Base-by-base conservation (phyloP, 768 basidiomycete genomes). In the Tylopilus intermedius region DNA sequence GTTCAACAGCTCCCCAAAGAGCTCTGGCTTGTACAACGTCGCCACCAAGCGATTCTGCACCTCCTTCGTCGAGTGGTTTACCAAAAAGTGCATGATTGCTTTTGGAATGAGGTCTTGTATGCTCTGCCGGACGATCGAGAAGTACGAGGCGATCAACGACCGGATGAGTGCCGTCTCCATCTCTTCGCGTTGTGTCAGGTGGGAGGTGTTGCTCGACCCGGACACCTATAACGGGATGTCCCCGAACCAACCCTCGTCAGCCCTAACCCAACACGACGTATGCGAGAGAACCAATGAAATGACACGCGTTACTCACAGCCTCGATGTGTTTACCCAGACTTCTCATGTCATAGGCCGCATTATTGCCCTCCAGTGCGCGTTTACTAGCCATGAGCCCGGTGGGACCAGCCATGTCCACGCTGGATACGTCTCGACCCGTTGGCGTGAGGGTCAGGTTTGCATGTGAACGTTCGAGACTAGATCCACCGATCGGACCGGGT, bases 91-190 rank as follows among this genome's bases (percentile, higher is more conserved):
- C 95, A 98, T 97, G 74, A 96, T 88, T 21, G 94, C 93, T 72
- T 99, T 99, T 32, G 96, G 96, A 18, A 99, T 82, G 51, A 97
- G 79, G 69, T 99, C 96, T 60, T 97, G 92, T 57, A 99, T 96
- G 66, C 87, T 91, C 70, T 98, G 94, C 40, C 96, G 86, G 22
- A 94, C 89, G 65, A 99, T 98, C 54, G 82, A 76, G 73, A 99
- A 99, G 75, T 99, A 99, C 11, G 92, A 94, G 26, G 86, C 81
- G 65, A 99, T 98, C 59, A 98, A 80, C 6, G 91, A 90, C 48
- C 95, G 87, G 66, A 99, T 98, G 56, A 99, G 80, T 32, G 80
- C 83, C 42, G 92, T 95, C 72, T 98, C 95, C 90, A 97, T 91
- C 71, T 98, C 94, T 71, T 99, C 95, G 24, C 93, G 81, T 44